Conservation (phyloP, 306 rosid genomes). For the Vigna unguiculata region DNA sequence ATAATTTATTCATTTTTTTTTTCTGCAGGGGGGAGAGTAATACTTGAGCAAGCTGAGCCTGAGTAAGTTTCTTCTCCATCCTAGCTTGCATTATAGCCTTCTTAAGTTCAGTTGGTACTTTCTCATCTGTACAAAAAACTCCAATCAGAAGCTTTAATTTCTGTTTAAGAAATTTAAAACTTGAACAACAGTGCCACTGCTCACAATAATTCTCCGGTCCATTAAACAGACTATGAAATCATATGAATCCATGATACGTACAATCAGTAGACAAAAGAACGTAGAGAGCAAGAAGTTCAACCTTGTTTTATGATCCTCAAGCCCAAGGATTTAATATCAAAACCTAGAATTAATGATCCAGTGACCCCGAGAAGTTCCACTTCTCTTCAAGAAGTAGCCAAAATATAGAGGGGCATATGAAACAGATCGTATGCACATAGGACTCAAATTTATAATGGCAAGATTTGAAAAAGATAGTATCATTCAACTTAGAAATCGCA, state of each 20-base stretch:
- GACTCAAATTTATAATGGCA: neutral
- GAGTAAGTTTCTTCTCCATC: slow-evolving; percentile 51
- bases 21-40: neutral
- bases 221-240: neutral
- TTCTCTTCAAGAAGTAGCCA: neutral
- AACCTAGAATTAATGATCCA: slow-evolving; percentile 9
- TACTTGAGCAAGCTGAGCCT: slow-evolving; percentile 53
- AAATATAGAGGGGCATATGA: neutral
- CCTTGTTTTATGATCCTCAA: slow-evolving; percentile 15
- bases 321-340: neutral
- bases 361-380: neutral
- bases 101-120: slow-evolving; percentile 53
- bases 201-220: neutral
- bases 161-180: slow-evolving; percentile 12
- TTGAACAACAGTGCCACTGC: neutral
- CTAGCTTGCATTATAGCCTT: slow-evolving; percentile 53
- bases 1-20: neutral
- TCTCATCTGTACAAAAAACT: slow-evolving; percentile 51
- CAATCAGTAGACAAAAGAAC: neutral
- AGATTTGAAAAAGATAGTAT: neutral
- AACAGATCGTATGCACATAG: neutral
- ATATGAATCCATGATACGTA: neutral
- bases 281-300: neutral
- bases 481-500: slow-evolving; percentile 24
- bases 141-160: slow-evolving; percentile 8